Base-by-base conservation (phyloP, 2,329 filamentous ascomycete species). In the Penicillium sp. region DNA sequence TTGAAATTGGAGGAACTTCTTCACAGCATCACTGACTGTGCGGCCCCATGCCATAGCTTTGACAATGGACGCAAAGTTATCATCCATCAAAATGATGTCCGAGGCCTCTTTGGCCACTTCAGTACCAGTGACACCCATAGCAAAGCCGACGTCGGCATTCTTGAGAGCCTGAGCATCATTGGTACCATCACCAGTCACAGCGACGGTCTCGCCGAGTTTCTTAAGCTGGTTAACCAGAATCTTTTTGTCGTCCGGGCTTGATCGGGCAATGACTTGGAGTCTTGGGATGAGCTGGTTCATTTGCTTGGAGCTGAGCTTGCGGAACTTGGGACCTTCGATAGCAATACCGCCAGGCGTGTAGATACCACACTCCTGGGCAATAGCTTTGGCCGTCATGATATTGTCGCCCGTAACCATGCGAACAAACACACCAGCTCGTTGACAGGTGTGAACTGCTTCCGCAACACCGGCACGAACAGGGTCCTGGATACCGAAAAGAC, bases 341-440 rank as follows among this genome's bases (percentile, higher is more conserved):
- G 88, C 79, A 40, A 87, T 59, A 33, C 83, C 84, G 53, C 81
- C 77, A 3, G 74, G 66, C 27, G 81, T 80, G 40, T 86, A 74
- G 44, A 91, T 90, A 27, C 86, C 85, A 60, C 86, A 89, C 54
- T 90, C 86, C 51, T 76, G 77, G 14, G 86, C 86, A 54, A 91
- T 91, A 15, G 86, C 84, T 60, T 85, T 79, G 1, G 86, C 86
- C 6, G 86, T 91, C 43, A 86, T 69, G 51, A 84, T 80, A 67
- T 91, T 90, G 68, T 91, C 86, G 48, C 86, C 86, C 4, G 86
- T 91, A 2, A 91, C 86, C 86, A 91, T 91, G 57, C 86, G 84
- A 13, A 90, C 85, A 45, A 84, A 78, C 8, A 91, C 86, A 44
- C 86, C 86, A 4, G 86, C 86, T 40, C 77, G 75, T 59, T 90